phyloP scores from a whole-genome alignment of 345 rosid genomes.

The Salix caprea region DNA sequence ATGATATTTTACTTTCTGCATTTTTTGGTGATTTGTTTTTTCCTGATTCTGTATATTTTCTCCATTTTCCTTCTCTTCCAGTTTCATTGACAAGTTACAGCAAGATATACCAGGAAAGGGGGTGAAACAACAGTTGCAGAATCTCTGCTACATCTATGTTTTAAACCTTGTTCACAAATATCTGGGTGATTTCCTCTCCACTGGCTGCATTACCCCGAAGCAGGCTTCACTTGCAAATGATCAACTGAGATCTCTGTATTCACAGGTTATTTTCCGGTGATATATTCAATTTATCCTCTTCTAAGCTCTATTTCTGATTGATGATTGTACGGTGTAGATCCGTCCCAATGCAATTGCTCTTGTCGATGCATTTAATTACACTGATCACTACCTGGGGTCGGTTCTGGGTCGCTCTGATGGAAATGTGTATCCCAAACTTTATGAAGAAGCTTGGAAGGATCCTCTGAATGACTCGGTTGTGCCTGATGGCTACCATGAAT shows the following conservation, averaged over 20 bases:
- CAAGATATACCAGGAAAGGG: slow-evolving; percentile 82
- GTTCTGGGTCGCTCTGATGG: slow-evolving; percentile 87
- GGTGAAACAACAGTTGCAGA: slow-evolving; percentile 65
- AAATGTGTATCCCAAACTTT: slow-evolving; percentile 77
- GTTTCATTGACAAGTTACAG: slow-evolving; percentile 84
- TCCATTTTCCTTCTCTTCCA: slow-evolving; percentile 17
- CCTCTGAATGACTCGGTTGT: slow-evolving; percentile 90
- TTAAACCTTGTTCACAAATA: slow-evolving; percentile 75
- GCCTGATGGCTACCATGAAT: slow-evolving; percentile 91
- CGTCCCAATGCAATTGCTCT: slow-evolving; percentile 92
- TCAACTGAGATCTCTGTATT: slow-evolving; percentile 64
- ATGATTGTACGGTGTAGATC: slow-evolving; percentile 34
- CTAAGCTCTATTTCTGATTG: background rate
- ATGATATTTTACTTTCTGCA: background rate
- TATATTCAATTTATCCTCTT: background rate
- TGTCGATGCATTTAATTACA: slow-evolving; percentile 88
- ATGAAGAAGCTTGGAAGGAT: slow-evolving; percentile 93
- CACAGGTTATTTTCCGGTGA: slow-evolving; percentile 47
- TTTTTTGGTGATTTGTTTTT: background rate
- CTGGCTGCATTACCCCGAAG: slow-evolving; percentile 66
- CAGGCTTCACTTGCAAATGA: slow-evolving; percentile 84
- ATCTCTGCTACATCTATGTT: slow-evolving; percentile 67
- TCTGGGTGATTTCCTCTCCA: slow-evolving; percentile 80
- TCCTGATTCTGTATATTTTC: background rate
- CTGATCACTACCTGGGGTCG: slow-evolving; percentile 80